These are phyloP conservation scores for Camelina hispida DNA, from an alignment of 345 rosid genomes.

Conservation along the genomic window DNA sequence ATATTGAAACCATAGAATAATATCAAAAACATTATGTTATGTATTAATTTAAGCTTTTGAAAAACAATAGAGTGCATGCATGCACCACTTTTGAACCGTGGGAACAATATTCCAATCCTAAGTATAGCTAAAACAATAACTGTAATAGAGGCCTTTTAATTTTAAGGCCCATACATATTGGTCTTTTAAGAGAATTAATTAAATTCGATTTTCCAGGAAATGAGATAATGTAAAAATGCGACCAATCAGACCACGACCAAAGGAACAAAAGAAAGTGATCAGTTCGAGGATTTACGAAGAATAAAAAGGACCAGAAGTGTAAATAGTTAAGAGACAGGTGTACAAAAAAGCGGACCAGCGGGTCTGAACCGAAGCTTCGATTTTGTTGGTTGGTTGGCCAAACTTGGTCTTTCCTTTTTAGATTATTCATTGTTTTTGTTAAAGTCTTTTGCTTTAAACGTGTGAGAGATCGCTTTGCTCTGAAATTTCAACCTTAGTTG, in stretches of 20 bases:
- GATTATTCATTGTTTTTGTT: not conserved
- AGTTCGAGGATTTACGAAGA: not conserved
- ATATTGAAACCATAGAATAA: too few relatives aligned
- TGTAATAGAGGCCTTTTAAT: too few relatives aligned
- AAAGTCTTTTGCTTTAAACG: constrained; percentile 12
- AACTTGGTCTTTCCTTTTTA: constrained; percentile 33
- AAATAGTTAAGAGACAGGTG: constrained; percentile 27
- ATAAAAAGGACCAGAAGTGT: constrained; percentile 17
- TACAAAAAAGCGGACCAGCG: constrained; percentile 31
- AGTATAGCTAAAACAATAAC: too few relatives aligned
- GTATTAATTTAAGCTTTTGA: too few relatives aligned
- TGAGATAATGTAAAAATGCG: not conserved
- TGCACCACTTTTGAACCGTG: too few relatives aligned
- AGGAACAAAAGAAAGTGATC: constrained; percentile 25
- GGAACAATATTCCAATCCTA: too few relatives aligned
- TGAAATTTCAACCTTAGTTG: constrained; percentile 37
- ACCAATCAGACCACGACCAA: not conserved
- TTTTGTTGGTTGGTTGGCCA: constrained; percentile 42
- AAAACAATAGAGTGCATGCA: too few relatives aligned
- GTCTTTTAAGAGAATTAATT: not conserved
- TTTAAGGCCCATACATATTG: too few relatives aligned
- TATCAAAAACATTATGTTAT: too few relatives aligned
- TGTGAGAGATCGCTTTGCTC: constrained; percentile 43
- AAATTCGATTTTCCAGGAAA: not conserved
- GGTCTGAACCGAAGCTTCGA: constrained; percentile 46